Base-by-base conservation (phyloP, 345 rosid genomes). In the Brassica incana region DNA sequence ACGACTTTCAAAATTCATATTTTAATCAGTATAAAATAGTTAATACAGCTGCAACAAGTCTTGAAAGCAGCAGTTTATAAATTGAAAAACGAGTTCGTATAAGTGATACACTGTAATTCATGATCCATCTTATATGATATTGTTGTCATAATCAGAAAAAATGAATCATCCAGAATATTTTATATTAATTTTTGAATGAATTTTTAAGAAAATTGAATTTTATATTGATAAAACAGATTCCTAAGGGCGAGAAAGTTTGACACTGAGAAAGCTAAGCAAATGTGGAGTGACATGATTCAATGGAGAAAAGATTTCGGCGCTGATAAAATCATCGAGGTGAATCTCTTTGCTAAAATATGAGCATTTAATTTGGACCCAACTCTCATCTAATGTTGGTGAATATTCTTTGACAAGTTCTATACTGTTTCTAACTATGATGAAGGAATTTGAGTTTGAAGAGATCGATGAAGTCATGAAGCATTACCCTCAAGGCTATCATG, bases 231-330 rank as follows among this genome's bases (percentile, higher is more conserved):
- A 32, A 67, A 81, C 85, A 96, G 99, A 85, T 96, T 96, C 66
- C 80, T 96, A 85, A 93, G 93, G 83, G 99, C 98, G 60, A 90
- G 99, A 81, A 96, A 93, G 88, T 96, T 92, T 77, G 99, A 96
- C 73, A 83, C 88, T 72, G 99, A 96, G 67, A 96, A 89, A 83
- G 97, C 98, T 67, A 96, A 91, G 85, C 93, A 92, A 71, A 96
- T 96, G 99, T 96, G 99, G 99, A 88, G 94, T 64, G 98, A 96
- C 71, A 93, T 93, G 99, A 89, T 96, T 80, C 94, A 88, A n/a
- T 96, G 99, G 99, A 90, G 99, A 86, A 92, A 90, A 83, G 99
- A 96, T 35, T 96, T 93, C 14, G 97, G 90, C 54, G 86, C 85
- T 11, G 98, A 96, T 80, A 86, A 94, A 27, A 86, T 96, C 58